Percentiles rank a stretch among this genome's conserved stretches.
These are phyloP conservation scores for Phylloporus sp. DNA, from an alignment of 768 basidiomycete genomes.

Conservation along the genomic window DNA sequence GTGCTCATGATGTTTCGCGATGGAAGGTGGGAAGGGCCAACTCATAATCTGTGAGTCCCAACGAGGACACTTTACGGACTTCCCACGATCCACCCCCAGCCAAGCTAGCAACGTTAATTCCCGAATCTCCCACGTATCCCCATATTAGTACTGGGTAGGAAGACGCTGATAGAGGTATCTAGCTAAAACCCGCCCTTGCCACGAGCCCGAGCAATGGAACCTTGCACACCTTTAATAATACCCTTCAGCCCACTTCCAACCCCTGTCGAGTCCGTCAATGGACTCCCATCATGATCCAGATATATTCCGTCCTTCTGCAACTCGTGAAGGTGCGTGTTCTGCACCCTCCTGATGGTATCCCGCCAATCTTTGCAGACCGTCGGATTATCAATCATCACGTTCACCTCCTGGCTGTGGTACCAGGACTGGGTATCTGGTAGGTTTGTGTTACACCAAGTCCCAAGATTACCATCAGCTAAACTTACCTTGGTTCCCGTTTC, in stretches of 20 bases:
- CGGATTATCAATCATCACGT: conserved; percentile 59
- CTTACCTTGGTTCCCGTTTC: conserved; percentile 66
- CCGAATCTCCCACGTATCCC: too few species aligned
- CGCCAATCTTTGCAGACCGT: conserved; percentile 53
- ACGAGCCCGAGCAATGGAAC: conserved; percentile 39
- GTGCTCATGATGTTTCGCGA: too few species aligned
- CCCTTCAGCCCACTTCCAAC: conserved; percentile 36
- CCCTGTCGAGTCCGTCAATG: conserved; percentile 36
- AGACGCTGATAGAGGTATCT: too few species aligned
- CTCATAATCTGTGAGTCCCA: too few species aligned
- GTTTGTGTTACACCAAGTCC: conserved; percentile 2
- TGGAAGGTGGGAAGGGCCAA: too few species aligned
- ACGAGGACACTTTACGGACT: too few species aligned
- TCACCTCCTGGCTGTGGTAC: conserved; percentile 71
- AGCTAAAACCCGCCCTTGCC: conserved; percentile 39
- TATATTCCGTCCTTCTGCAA: conserved; percentile 52
- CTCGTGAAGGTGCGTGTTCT: conserved; percentile 52
- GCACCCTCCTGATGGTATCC: conserved; percentile 47
- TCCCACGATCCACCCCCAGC: too few species aligned
- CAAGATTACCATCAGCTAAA: background rate
- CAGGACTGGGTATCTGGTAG: conserved; percentile 57
- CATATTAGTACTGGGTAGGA: too few species aligned
- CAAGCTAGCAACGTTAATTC: too few species aligned
- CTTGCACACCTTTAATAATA: conserved; percentile 40
- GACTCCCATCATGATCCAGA: conserved; percentile 46